Base-by-base conservation (phyloP, 176 grass and related monocot genomes). In the Alloteropsis semialata region DNA sequence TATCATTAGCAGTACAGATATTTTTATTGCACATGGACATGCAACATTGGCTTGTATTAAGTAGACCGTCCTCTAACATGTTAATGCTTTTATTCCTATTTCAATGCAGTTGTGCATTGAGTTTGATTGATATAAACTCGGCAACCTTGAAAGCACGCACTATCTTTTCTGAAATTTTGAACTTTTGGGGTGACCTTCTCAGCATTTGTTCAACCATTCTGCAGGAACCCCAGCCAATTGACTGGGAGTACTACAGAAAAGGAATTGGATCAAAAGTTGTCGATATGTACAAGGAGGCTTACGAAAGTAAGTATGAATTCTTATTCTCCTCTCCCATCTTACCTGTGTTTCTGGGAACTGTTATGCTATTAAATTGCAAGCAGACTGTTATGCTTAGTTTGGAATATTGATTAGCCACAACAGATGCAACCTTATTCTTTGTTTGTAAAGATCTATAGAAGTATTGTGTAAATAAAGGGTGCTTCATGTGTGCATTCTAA, bases 201-300 rank as follows among this genome's bases (percentile, higher is more conserved):
- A 69, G 46, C 54, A 54, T 81, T 79, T 82, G 10, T 80, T 69
- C 39, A 84, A 32, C 83, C 69, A 75, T 38, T 70, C 58, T 44
- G 71, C 65, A 97, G 94, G 94, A 97, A 81, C 91, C 94, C 46
- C 53, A 91, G 63, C 91, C 81, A 36, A 93, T 97, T 84, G 70
- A 93, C 49, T 97, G 94, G 94, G 89, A 97, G 30, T 91, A 89
- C 67, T 97, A 91, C 67, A 93, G 77, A 72, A 97, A 89, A 50
- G 94, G 82, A 86, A 91, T 97, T 77, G 91, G 91, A 13, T 65
- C 89, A 14, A 87, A 84, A 38, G 66, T 93, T 76, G 89, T 97
- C 9, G 85, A 97, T 76, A 82, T 90, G 87, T 93, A 93, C 85
- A 97, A 91, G 85, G 61, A 97, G 38, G 89, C 81, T 56, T 97